phyloP scores from a whole-genome alignment of 108 stramenopile genomes.

The Skeletonema tropicum region DNA sequence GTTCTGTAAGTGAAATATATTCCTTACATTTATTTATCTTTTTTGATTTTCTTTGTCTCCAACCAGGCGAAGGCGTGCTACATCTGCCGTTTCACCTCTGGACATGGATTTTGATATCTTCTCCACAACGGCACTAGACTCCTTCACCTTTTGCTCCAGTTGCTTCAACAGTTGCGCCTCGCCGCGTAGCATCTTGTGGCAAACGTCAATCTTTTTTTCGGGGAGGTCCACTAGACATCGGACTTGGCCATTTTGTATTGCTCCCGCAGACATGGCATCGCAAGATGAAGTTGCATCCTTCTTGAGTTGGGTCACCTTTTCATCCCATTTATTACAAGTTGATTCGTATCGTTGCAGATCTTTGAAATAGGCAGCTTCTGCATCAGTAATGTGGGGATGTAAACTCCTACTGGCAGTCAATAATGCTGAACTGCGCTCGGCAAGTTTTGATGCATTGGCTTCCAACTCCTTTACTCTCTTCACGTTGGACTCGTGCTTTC shows the following conservation, averaged over 20 bases:
- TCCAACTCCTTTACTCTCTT: constrained; percentile 49
- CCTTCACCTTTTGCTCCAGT: constrained; percentile 31
- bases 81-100: constrained; percentile 8
- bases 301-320: constrained; percentile 32
- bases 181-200: constrained; percentile 30
- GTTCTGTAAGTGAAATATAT: no score
- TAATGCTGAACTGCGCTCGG: constrained; percentile 64
- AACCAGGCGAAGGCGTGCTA: constrained; percentile 14
- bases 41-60: constrained; percentile 30
- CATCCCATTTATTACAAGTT: constrained; percentile 57
- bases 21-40: no score
- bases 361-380: constrained; percentile 74
- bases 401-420: constrained; percentile 66
- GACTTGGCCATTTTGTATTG: constrained; percentile 38
- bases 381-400: constrained; percentile 71
- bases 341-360: constrained; percentile 58
- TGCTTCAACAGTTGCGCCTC: constrained; percentile 35
- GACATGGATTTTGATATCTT: constrained; percentile 24
- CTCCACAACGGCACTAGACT: constrained; percentile 16
- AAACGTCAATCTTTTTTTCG: constrained; percentile 34
- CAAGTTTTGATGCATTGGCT: constrained; percentile 53
- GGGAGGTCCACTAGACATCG: constrained; percentile 35
- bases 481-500: constrained; percentile 33
- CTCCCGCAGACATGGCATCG: constrained; percentile 39
- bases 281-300: constrained; percentile 32